Evolutionary conservation across 1,139 yeast species (phyloP).

Genomic region (Suhomyces maxii): DNA sequence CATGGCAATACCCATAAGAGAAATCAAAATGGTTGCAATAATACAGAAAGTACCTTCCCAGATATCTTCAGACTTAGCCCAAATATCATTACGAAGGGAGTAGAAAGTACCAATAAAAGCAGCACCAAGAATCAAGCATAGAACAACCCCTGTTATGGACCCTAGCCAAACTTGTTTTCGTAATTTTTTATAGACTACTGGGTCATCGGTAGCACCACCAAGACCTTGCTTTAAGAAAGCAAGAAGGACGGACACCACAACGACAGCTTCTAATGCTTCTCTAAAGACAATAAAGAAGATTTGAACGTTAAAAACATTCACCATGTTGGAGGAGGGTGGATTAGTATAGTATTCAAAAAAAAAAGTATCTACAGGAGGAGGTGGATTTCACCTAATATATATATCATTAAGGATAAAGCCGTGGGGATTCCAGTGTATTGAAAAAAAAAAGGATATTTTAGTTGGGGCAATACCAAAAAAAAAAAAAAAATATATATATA

Average conservation of each 20-base stretch:
- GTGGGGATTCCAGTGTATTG: no score
- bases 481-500: no score
- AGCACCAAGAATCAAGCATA: conserved; percentile 26
- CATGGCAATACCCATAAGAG: conserved; percentile 30
- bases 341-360: background rate
- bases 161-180: conserved; percentile 32
- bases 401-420: background rate
- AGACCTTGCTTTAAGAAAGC: conserved; percentile 89
- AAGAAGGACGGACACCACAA: conserved; percentile 83
- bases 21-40: conserved; percentile 26
- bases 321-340: conserved; percentile 24
- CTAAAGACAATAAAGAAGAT: conserved; percentile 84
- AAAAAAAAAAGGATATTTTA: no score
- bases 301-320: conserved; percentile 51
- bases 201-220: conserved; percentile 53
- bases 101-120: conserved; percentile 27
- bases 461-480: background rate
- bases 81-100: conserved; percentile 22
- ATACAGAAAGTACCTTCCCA: conserved; percentile 32
- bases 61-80: conserved; percentile 26
- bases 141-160: conserved; percentile 22
- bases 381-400: background rate
- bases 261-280: conserved; percentile 87
- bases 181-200: conserved; percentile 57
- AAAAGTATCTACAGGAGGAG: background rate